phyloP scores from a whole-genome alignment of 139 green algal species.

The Gonium pectorale region DNA sequence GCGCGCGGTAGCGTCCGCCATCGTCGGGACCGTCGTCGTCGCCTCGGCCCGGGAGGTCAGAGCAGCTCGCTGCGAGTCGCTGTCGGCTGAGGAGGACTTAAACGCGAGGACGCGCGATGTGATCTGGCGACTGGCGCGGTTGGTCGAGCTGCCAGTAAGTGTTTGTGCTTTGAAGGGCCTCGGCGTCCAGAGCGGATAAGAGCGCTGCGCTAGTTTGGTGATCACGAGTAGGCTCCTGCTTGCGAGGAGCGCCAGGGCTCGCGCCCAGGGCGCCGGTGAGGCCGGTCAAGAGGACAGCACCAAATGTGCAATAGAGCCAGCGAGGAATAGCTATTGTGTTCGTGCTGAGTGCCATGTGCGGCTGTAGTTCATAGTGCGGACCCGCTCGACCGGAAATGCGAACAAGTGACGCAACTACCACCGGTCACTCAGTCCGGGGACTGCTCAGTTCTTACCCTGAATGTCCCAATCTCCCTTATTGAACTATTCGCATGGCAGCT shows the following conservation, averaged over 20 bases:
- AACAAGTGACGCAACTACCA: no score
- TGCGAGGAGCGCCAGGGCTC: slow-evolving; percentile 16
- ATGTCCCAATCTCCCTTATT: no score
- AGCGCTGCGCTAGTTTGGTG: background rate
- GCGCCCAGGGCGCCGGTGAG: background rate
- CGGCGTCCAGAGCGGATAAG: slow-evolving; percentile 12
- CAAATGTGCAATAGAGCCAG: background rate
- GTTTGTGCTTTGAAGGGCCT: background rate
- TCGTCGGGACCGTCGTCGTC: background rate
- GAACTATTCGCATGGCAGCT: no score
- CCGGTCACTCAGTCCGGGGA: no score
- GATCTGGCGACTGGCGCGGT: background rate
- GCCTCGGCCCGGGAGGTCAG: background rate
- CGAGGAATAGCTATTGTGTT: no score
- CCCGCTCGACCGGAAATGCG: no score
- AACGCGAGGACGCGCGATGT: no score
- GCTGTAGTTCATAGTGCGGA: no score
- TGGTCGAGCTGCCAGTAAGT: background rate
- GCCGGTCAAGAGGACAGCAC: background rate
- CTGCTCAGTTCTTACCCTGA: no score
- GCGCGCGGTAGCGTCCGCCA: background rate
- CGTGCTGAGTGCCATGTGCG: no score
- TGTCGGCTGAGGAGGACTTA: no score
- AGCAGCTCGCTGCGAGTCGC: background rate
- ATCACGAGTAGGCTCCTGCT: slow-evolving; percentile 8